Evolutionary conservation across 345 rosid species (phyloP), one percentile per base, ranked within the genome.

Genomic region (Camelina neglecta): DNA sequence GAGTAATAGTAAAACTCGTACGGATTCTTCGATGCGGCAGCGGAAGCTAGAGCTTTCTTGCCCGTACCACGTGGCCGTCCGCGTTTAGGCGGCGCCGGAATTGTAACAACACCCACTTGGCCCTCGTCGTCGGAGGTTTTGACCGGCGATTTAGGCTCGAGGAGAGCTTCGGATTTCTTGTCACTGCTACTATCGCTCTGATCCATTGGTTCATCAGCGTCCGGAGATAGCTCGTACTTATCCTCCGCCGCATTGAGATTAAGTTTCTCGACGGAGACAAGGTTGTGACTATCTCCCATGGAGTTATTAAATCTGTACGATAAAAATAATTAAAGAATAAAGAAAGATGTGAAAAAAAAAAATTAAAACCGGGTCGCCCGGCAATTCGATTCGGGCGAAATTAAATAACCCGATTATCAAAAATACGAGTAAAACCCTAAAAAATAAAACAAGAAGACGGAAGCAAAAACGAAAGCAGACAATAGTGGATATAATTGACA

Each of bases 1-100:
- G 97, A 85, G 84, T 93, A 93, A 73, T 93, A 93, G 71, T 93
- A 93, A 73, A 87, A 93, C 84, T 88, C 91, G 55, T 83, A 79
- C 8, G 93, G 95, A 75, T 85, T 88, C 60, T 7, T 54, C 4
- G 86, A 23, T 6, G 76, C 35, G 8, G 86, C 57, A 4, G 84
- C 13, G 10, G 83, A 51, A 35, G 76, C 81, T 18, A 26, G 5
- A 33, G 66, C 38, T 79, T 65, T 71, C 67, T 81, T 85, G 26
- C 59, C 84, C 4, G 82, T 65, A 15, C 78, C 80, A 60, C 85
- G 83, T 38, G 68, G 85, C 73, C 88, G 72, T 21, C 90, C 89
- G 2, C 78, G 81, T 29, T 67, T 76, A 11, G 67, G 72, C 31
- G 56, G 33, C 20, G 31, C 47, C 45, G 73, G 56, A 65, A 58